Conservation (phyloP, 305 asterid genomes). For the Fraxinus sp. region DNA sequence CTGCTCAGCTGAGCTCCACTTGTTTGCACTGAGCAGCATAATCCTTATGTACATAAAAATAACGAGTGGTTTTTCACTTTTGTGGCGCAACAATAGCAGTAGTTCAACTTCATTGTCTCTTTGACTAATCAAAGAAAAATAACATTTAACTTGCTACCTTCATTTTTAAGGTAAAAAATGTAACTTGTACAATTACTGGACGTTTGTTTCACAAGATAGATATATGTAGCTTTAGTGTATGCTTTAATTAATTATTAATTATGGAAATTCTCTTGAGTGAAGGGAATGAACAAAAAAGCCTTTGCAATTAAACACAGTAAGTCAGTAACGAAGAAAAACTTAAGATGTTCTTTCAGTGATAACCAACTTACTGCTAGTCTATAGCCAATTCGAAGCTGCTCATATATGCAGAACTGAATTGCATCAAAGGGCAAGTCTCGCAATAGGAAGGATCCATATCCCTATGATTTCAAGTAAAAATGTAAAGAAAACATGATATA, state of each 20-base stretch:
- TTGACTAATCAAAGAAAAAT: neutral
- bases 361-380: conserved; percentile 58
- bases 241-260: neutral
- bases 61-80: neutral
- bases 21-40: neutral
- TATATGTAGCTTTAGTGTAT: neutral
- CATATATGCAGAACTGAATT: conserved; percentile 66
- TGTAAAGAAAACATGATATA: neutral
- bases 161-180: neutral
- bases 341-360: neutral
- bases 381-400: conserved; percentile 66
- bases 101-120: neutral
- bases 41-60: neutral
- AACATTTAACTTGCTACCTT: neutral
- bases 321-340: neutral
- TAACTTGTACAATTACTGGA: neutral
- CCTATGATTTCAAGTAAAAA: conserved; percentile 33
- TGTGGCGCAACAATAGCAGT: neutral
- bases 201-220: neutral
- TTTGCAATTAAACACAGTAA: neutral
- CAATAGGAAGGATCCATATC: conserved; percentile 62
- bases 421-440: conserved; percentile 80
- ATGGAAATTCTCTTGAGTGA: neutral
- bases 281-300: neutral
- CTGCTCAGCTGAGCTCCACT: neutral